These are phyloP conservation scores for Marasmius sp. DNA, from an alignment of 1,284 basidiomycete species.

Conservation along the genomic window DNA sequence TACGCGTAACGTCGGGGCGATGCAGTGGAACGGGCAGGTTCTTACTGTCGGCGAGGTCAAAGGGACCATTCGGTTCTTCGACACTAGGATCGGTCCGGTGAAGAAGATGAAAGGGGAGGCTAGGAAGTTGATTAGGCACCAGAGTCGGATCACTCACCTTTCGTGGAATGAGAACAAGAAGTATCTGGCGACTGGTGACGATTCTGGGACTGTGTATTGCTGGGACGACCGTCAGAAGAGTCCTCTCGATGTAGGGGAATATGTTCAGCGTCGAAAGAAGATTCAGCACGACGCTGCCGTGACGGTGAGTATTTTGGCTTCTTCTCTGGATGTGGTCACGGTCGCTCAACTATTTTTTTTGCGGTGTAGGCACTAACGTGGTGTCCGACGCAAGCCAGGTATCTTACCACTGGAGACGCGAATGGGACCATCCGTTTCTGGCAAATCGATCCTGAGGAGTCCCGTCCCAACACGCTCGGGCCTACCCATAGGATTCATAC, in stretches of 20 bases:
- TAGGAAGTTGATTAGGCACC: constrained; percentile 50
- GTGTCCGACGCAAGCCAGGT: constrained; percentile 87
- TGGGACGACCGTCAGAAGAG: constrained; percentile 50
- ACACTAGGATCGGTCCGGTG: constrained; percentile 43
- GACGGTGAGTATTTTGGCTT: constrained; percentile 41
- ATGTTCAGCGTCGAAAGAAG: constrained; percentile 51
- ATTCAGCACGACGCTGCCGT: constrained; percentile 57
- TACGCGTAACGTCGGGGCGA: constrained; percentile 43
- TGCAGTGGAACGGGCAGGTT: constrained; percentile 48
- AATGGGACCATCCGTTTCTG: constrained; percentile 84
- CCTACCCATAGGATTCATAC: constrained; percentile 59
- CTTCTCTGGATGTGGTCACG: not conserved
- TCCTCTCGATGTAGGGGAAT: constrained; percentile 55
- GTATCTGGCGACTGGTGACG: constrained; percentile 53
- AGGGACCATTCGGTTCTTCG: constrained; percentile 53
- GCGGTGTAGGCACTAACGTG: constrained; percentile 76
- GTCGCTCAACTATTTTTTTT: constrained; percentile 1
- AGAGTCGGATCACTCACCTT: constrained; percentile 44
- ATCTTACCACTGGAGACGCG: constrained; percentile 84
- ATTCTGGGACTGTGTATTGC: constrained; percentile 47
- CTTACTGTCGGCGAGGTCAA: constrained; percentile 49
- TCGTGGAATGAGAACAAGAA: constrained; percentile 50
- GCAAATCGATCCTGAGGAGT: constrained; percentile 48
- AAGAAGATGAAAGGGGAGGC: constrained; percentile 52
- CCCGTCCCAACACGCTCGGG: constrained; percentile 49